Base-by-base conservation (phyloP, 2,329 filamentous ascomycete genomes). In the Colletotrichum lini region DNA sequence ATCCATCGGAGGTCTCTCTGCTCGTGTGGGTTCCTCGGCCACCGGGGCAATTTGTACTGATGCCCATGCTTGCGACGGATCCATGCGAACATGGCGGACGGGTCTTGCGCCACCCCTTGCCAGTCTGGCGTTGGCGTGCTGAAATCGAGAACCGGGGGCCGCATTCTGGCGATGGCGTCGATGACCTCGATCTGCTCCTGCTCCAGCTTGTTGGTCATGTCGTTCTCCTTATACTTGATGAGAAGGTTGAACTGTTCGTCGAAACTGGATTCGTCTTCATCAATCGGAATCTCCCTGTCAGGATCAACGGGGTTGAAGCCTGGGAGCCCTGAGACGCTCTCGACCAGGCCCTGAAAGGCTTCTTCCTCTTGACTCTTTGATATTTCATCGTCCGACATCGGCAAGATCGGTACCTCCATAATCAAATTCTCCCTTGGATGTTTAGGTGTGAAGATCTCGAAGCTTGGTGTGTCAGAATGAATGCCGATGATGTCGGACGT, bases 91-190 rank as follows among this genome's bases (percentile, higher is more conserved):
- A 75, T 78, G 0, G n/a, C 30, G 16, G 78, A 74, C 3, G 79
- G 58, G 4, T 16, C 75, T 40, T 68, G 74, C 12, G 67, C 16
- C 23, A 73, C 40, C 1, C 26, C 6, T 1, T 21, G 30, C 80
- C 80, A 82, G 45, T 73, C 70, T 1, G 76, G 73, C 6, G 66
- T 53, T 16, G 76, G 67, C 26, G 75, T 73, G 1, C 71, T 70
- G 49, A 80, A 81, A 40, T 78, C 72, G 30, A 81, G 56, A 9
- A 66, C 45, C 7, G 80, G 80, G 50, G 80, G 75, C 2, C 74
- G 69, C 23, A 82, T 52, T 35, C 80, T 75, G 6, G 79, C 69
- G 1, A 76, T 67, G 4, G 77, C 74, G 18, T 79, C 75, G 6
- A 70, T 54, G 23, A 75, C 68, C 26, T 79, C 72, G 1, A 80